These are phyloP conservation scores for Candida sonorensis DNA, from an alignment of 805 yeast species.

Conservation along the genomic window DNA sequence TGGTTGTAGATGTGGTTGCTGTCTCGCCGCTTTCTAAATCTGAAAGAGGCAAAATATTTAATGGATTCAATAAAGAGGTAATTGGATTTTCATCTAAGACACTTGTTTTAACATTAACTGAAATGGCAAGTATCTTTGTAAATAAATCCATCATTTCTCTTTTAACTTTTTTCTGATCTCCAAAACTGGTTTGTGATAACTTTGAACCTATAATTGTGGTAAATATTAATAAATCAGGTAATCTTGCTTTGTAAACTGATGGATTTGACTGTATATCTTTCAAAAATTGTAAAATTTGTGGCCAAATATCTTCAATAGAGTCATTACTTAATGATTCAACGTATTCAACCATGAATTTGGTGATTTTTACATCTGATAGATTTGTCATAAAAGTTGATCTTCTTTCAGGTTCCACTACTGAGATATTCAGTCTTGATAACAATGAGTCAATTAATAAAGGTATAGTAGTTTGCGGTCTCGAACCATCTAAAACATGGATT, in stretches of 20 bases:
- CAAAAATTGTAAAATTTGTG: slow-evolving; percentile 47
- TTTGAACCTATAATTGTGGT: slow-evolving; percentile 48
- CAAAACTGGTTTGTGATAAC: slow-evolving; percentile 49
- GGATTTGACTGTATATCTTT: slow-evolving; percentile 48
- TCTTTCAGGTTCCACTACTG: slow-evolving; percentile 19
- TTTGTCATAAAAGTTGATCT: slow-evolving; percentile 43
- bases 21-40: too few species aligned
- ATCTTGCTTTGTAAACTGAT: slow-evolving; percentile 38
- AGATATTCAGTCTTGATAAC: slow-evolving; percentile 36
- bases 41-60: slow-evolving; percentile 18
- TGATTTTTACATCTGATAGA: slow-evolving; percentile 37
- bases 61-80: slow-evolving; percentile 16
- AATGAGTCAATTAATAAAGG: slow-evolving; percentile 60
- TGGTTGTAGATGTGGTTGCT: neutral
- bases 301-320: slow-evolving; percentile 75
- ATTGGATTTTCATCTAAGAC: slow-evolving; percentile 14
- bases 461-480: slow-evolving; percentile 67
- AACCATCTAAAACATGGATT: slow-evolving; percentile 77
- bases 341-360: slow-evolving; percentile 54
- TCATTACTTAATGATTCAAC: slow-evolving; percentile 63
- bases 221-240: slow-evolving; percentile 49
- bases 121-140: slow-evolving; percentile 17
- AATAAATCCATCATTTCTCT: slow-evolving; percentile 39
- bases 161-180: slow-evolving; percentile 50
- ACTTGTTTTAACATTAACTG: slow-evolving; percentile 17